Conservation (phyloP, 371 early-diverging fungal genomes). For the Mortierella sp. region DNA sequence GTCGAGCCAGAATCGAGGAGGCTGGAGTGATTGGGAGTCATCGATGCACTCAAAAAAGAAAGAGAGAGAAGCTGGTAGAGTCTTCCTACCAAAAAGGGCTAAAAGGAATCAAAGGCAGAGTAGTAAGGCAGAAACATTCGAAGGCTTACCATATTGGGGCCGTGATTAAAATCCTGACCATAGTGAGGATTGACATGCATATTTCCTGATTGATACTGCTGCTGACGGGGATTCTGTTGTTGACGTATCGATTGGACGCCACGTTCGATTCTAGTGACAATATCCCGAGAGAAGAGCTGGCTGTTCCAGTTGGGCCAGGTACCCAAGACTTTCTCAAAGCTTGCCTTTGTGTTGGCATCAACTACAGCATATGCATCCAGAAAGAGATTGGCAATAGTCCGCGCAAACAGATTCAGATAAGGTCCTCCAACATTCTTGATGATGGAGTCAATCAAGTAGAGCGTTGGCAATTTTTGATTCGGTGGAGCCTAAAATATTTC, state of each 20-base stretch:
- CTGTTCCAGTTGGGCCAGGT: constrained; percentile 84
- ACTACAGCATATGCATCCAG: constrained; percentile 78
- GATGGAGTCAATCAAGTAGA: constrained; percentile 94
- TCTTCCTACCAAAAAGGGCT: neutral
- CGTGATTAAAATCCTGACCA: constrained; percentile 14
- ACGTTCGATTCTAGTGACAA: constrained; percentile 67
- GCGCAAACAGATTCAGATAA: constrained; percentile 77
- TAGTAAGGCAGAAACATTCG: neutral
- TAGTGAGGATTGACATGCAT: constrained; percentile 75
- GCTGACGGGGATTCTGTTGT: constrained; percentile 14
- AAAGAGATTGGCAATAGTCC: constrained; percentile 76
- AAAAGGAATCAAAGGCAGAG: constrained; percentile 8
- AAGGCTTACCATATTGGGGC: constrained; percentile 54
- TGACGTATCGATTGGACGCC: constrained; percentile 55
- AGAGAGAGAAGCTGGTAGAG: too few species aligned
- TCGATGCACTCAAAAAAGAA: too few species aligned
- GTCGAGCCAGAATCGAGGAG: too few species aligned
- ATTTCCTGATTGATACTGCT: constrained; percentile 28
- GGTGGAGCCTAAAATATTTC: constrained; percentile 67
- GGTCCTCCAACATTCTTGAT: constrained; percentile 88
- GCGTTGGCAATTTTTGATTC: constrained; percentile 83
- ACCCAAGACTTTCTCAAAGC: constrained; percentile 78
- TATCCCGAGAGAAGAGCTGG: constrained; percentile 69
- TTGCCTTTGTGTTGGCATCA: constrained; percentile 64
- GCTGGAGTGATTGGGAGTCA: too few species aligned